A percentile compares a stretch with the other conserved stretches of the same genome.
phyloP scores from a whole-genome alignment of 768 basidiomycete genomes.

The Tulasnella sp. region DNA sequence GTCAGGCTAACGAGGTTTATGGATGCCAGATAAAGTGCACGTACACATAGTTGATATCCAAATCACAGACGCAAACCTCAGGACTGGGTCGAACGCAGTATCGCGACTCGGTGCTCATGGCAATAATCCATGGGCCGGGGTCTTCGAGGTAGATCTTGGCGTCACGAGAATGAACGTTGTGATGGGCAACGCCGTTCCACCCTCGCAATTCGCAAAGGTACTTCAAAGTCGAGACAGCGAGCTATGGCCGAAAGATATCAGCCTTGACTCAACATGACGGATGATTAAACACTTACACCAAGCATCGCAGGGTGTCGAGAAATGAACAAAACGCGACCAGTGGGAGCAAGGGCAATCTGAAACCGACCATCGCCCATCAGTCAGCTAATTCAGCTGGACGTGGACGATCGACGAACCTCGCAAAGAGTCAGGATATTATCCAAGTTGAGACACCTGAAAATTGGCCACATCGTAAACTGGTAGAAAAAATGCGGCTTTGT shows the following conservation, averaged over 20 bases:
- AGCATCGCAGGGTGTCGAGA: constrained; percentile 89
- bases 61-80: constrained; percentile 81
- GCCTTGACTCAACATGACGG: background rate
- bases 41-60: constrained; percentile 79
- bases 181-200: constrained; percentile 82
- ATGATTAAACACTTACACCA: constrained; percentile 43
- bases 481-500: background rate
- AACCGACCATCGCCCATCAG: background rate
- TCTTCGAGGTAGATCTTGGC: constrained; percentile 92
- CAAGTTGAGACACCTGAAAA: constrained; percentile 87
- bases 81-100: constrained; percentile 65
- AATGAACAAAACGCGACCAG: constrained; percentile 79
- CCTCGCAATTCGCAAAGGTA: constrained; percentile 89
- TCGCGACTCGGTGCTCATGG: constrained; percentile 75
- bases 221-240: constrained; percentile 82
- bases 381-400: background rate
- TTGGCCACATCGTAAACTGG: constrained; percentile 88
- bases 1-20: constrained; percentile 26
- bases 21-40: constrained; percentile 27
- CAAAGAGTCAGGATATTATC: constrained; percentile 91
- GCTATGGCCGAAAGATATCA: constrained; percentile 35
- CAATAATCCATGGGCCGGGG: constrained; percentile 95
- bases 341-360: constrained; percentile 78
- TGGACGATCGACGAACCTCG: constrained; percentile 50
- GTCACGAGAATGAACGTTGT: constrained; percentile 79